phyloP scores from a whole-genome alignment of 1,139 yeast species.

The Pichia sorboxylosa region DNA sequence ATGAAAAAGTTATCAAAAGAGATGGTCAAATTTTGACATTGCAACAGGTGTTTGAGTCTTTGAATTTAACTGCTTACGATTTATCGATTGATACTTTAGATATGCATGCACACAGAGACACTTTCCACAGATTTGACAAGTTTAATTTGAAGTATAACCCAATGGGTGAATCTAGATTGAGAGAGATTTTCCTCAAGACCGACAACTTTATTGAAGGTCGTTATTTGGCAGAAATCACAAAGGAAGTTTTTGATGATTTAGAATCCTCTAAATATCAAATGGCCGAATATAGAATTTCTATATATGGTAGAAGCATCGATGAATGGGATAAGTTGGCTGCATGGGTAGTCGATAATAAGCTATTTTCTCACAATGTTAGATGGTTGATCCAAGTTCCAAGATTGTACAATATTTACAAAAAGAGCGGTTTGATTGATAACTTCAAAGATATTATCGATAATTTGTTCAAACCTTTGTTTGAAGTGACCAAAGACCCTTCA shows the following conservation, averaged over 20 bases:
- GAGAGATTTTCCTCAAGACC: slow-evolving; percentile 91
- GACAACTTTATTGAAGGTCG: slow-evolving; percentile 85
- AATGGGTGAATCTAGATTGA: slow-evolving; percentile 90
- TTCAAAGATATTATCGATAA: slow-evolving; percentile 74
- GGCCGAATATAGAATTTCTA: slow-evolving; percentile 90
- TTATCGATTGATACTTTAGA: slow-evolving; percentile 91
- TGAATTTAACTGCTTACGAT: slow-evolving; percentile 87
- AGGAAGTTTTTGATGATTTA: slow-evolving; percentile 85
- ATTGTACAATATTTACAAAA: slow-evolving; percentile 78
- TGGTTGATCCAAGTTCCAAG: slow-evolving; percentile 97
- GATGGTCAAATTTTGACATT: slow-evolving; percentile 87
- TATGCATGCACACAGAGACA: slow-evolving; percentile 98
- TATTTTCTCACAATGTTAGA: slow-evolving; percentile 86
- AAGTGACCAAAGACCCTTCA: slow-evolving; percentile 74
- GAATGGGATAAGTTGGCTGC: slow-evolving; percentile 95
- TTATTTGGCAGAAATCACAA: slow-evolving; percentile 85
- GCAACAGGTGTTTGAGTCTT: slow-evolving; percentile 77
- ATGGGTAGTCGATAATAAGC: slow-evolving; percentile 90
- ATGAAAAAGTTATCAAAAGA: slow-evolving; percentile 85
- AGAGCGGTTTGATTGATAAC: slow-evolving; percentile 52
- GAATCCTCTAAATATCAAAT: slow-evolving; percentile 93
- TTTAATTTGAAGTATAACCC: slow-evolving; percentile 96
- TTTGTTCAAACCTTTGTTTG: slow-evolving; percentile 81
- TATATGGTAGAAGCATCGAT: slow-evolving; percentile 77
- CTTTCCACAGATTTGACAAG: slow-evolving; percentile 95